Conservation (phyloP, 495 filamentous ascomycete species). For the Ramalina intermedia region DNA sequence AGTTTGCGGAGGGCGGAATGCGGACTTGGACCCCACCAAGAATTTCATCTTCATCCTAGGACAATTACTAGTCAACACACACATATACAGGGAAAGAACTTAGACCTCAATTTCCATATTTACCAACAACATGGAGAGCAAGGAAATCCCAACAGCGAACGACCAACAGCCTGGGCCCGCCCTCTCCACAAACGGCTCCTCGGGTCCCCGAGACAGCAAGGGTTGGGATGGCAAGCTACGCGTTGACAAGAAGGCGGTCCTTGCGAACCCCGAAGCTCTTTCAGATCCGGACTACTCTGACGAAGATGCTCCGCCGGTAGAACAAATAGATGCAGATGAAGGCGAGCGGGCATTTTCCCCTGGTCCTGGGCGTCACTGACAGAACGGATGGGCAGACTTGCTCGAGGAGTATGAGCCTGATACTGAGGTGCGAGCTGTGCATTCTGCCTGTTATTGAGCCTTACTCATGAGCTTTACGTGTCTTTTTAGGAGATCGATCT, state of each 20-base stretch:
- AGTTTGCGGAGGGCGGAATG: too few species aligned
- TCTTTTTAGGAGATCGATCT: slow-evolving; percentile 68
- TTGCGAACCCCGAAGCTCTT: slow-evolving; percentile 61
- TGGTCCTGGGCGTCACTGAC: background rate
- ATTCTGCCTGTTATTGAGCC: background rate
- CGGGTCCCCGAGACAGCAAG: slow-evolving; percentile 45
- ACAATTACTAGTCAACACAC: too few species aligned
- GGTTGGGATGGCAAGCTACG: slow-evolving; percentile 92
- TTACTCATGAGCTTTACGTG: slow-evolving; percentile 5
- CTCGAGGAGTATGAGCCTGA: slow-evolving; percentile 49
- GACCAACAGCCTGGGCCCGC: background rate
- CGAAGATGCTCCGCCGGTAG: slow-evolving; percentile 59
- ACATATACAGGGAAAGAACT: too few species aligned
- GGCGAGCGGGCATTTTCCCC: slow-evolving; percentile 30
- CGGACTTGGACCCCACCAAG: too few species aligned
- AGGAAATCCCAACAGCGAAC: too few species aligned
- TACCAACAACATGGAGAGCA: too few species aligned
- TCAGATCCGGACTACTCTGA: slow-evolving; percentile 78
- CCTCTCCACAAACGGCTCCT: slow-evolving; percentile 10
- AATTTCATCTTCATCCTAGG: too few species aligned
- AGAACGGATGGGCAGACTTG: slow-evolving; percentile 27
- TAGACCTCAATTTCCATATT: too few species aligned
- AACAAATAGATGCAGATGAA: slow-evolving; percentile 71
- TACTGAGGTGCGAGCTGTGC: slow-evolving; percentile 30
- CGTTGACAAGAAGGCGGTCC: slow-evolving; percentile 47